These are phyloP conservation scores for Singerocomus rubriflavus DNA, from an alignment of 1,284 basidiomycete species.

Conservation along the genomic window DNA sequence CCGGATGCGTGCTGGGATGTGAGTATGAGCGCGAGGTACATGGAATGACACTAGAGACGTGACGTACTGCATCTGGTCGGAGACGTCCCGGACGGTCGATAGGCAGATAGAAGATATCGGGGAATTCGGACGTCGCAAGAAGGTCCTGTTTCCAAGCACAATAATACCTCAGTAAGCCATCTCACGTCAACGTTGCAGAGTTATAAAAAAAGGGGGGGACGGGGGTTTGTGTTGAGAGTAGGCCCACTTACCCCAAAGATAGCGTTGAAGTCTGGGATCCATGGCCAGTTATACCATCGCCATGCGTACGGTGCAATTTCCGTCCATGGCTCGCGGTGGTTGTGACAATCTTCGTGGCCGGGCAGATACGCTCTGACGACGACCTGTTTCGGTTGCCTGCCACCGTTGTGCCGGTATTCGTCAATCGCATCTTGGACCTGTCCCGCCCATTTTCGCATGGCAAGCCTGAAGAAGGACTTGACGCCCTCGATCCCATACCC, in stretches of 20 bases:
- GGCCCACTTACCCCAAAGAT: constrained; percentile 46
- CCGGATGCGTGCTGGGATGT: constrained; percentile 48
- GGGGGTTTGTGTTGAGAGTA: neutral
- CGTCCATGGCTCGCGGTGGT: constrained; percentile 41
- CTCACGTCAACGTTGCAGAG: neutral
- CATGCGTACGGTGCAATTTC: constrained; percentile 40
- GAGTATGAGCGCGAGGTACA: constrained; percentile 4
- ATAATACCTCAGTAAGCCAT: constrained; percentile 6
- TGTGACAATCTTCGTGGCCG: constrained; percentile 62
- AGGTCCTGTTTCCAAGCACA: constrained; percentile 35
- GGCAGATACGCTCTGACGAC: constrained; percentile 60
- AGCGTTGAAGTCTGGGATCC: constrained; percentile 53
- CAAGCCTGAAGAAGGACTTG: constrained; percentile 50
- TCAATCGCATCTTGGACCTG: constrained; percentile 42
- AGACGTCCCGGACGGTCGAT: constrained; percentile 59
- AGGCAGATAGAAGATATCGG: constrained; percentile 53
- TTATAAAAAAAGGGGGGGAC: no score
- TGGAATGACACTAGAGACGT: constrained; percentile 2
- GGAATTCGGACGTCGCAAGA: constrained; percentile 41
- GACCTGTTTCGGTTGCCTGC: constrained; percentile 41
- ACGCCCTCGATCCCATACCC: constrained; percentile 51
- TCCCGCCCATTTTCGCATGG: constrained; percentile 52
- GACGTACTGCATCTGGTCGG: constrained; percentile 59
- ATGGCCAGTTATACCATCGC: constrained; percentile 63
- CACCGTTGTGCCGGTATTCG: constrained; percentile 26